Conservation (phyloP, 2,329 filamentous ascomycete species). For the Colletotrichum lindemuthianum region DNA sequence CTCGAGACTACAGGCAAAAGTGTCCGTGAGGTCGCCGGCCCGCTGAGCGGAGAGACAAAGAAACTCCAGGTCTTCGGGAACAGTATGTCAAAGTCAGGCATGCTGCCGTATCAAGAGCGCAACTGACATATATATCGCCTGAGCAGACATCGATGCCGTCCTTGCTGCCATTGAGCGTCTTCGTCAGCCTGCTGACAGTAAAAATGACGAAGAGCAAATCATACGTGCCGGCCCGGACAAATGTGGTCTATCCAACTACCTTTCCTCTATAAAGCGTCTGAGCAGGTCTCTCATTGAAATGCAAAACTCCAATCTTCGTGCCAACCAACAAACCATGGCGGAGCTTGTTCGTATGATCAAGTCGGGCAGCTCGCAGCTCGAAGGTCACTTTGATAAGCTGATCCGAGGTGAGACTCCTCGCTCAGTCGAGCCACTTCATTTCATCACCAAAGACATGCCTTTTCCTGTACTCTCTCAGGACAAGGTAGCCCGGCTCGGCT, state of each 20-base stretch:
- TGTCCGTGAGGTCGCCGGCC: constrained; percentile 90
- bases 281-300: constrained; percentile 87
- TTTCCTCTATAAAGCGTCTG: constrained; percentile 88
- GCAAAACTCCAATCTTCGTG: constrained; percentile 87
- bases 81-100: constrained; percentile 61
- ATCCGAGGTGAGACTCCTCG: constrained; percentile 79
- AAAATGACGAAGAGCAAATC: constrained; percentile 90
- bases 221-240: constrained; percentile 88
- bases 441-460: constrained; percentile 85
- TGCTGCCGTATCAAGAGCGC: not conserved
- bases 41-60: constrained; percentile 92
- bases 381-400: constrained; percentile 83
- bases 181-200: constrained; percentile 90
- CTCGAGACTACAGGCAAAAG: constrained; percentile 90
- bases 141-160: constrained; percentile 82
- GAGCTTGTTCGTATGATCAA: constrained; percentile 83
- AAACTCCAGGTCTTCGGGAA: constrained; percentile 86
- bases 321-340: constrained; percentile 88
- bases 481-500: constrained; percentile 76
- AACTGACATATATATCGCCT: constrained; percentile 36
- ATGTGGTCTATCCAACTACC: constrained; percentile 83
- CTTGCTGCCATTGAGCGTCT: constrained; percentile 88
- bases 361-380: constrained; percentile 82
- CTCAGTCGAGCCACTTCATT: constrained; percentile 89
- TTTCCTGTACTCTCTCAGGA: constrained; percentile 86